These are phyloP conservation scores for Quaeritorhiza haematococci DNA, from an alignment of 371 early-diverging fungal species.

Conservation along the genomic window DNA sequence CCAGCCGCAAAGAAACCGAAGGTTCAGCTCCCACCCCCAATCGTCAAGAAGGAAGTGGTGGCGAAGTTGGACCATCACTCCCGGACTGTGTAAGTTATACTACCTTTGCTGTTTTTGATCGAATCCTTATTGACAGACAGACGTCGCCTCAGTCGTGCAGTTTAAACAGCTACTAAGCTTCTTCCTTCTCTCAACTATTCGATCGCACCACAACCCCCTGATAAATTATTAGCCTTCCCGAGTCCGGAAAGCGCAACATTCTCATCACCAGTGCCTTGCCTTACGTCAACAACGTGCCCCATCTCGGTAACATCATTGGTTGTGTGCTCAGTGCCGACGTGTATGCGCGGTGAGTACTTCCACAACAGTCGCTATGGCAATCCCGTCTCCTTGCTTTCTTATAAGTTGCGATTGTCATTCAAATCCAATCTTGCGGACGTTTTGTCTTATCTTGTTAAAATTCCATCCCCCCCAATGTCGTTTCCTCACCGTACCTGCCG, in stretches of 20 bases:
- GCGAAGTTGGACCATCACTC: slow-evolving; percentile 1
- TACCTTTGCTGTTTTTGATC: too few relatives aligned
- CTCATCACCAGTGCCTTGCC: slow-evolving; percentile 98
- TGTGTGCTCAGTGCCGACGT: slow-evolving; percentile 98
- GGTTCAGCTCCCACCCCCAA: too few relatives aligned
- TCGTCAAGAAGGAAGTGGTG: too few relatives aligned
- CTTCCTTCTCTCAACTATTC: background rate
- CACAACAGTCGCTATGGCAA: background rate
- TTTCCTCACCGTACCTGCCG: too few relatives aligned
- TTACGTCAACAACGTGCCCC: slow-evolving; percentile 99
- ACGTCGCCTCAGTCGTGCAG: too few relatives aligned
- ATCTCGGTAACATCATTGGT: slow-evolving; percentile 99
- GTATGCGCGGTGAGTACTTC: slow-evolving; percentile 65
- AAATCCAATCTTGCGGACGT: background rate
- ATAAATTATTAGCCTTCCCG: slow-evolving; percentile 28
- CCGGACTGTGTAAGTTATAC: background rate
- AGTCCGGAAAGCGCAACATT: slow-evolving; percentile 62
- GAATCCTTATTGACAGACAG: too few relatives aligned
- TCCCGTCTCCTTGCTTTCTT: background rate
- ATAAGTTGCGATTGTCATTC: slow-evolving; percentile 4
- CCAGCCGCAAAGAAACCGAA: too few relatives aligned
- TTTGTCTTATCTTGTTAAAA: too few relatives aligned
- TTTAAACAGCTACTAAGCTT: too few relatives aligned
- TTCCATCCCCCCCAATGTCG: too few relatives aligned
- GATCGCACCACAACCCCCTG: background rate